phyloP scores from a whole-genome alignment of 2,329 filamentous ascomycete species.

The Microdochium nivale region DNA sequence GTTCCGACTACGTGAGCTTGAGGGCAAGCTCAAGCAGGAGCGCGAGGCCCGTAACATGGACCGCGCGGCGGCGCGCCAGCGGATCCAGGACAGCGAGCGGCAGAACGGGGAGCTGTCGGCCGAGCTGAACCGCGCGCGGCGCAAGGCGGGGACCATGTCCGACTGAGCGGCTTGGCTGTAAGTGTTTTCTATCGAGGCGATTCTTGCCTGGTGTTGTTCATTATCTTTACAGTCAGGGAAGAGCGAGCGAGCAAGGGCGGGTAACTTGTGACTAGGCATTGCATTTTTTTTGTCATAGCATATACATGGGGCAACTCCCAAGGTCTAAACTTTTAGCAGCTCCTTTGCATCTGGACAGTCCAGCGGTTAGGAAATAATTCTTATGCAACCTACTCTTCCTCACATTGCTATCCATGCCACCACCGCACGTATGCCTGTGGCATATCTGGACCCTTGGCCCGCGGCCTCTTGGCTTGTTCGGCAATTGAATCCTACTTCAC shows the following conservation, averaged over 20 bases:
- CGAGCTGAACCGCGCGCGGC: constrained; percentile 16
- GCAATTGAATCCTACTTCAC: no score
- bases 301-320: no score
- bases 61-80: constrained; percentile 70
- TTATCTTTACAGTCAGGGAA: not conserved
- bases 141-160: not conserved
- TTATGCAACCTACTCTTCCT: no score
- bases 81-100: constrained; percentile 31
- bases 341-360: no score
- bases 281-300: no score
- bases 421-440: no score
- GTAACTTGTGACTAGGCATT: no score
- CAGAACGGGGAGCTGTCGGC: constrained; percentile 21
- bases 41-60: constrained; percentile 80
- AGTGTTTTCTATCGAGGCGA: not conserved
- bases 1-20: constrained; percentile 75
- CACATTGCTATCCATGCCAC: no score
- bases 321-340: no score
- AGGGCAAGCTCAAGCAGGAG: constrained; percentile 82
- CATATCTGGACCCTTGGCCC: no score
- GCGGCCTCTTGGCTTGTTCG: no score
- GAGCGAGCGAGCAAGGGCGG: not conserved
- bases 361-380: no score
- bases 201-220: not conserved
- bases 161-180: not conserved